Evolutionary conservation across 139 green algal genomes (phyloP).

Genomic region (Chlamydomonas sphaeroides): DNA sequence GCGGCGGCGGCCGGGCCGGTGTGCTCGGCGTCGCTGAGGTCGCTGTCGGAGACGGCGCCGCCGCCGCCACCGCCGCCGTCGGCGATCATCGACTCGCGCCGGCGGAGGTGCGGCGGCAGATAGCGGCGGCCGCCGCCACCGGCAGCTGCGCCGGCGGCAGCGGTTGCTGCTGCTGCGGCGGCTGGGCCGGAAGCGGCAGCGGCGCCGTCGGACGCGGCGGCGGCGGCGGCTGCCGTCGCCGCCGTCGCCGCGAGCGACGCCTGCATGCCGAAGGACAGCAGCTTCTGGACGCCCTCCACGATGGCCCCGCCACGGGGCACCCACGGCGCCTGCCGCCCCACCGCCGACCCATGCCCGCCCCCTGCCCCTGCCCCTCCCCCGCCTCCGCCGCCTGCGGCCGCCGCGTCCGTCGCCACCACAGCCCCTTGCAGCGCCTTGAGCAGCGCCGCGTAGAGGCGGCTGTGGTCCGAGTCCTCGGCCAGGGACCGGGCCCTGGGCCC

Average conservation of each 20-base stretch:
- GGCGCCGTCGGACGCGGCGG: not conserved
- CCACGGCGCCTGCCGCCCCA: conserved; percentile 17
- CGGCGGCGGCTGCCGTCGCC: not conserved
- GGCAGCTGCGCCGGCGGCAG: not conserved
- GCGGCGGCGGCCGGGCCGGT: not conserved
- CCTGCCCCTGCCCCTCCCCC: conserved; percentile 2
- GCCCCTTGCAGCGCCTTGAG: conserved; percentile 30
- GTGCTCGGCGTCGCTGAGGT: conserved; percentile 21
- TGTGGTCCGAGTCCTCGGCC: conserved; percentile 43
- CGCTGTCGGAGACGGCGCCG: conserved; percentile 6
- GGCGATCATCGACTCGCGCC: not conserved
- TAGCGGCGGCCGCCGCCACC: conserved; percentile 9
- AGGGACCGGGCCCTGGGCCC: not conserved
- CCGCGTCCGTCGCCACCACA: not conserved
- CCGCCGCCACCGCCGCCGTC: not conserved
- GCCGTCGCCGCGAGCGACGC: conserved; percentile 9
- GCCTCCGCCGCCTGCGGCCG: not conserved
- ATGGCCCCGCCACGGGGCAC: conserved; percentile 26
- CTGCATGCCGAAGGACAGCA: conserved; percentile 48
- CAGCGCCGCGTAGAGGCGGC: conserved; percentile 42
- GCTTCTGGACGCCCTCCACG: conserved; percentile 46
- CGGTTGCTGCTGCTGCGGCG: not conserved
- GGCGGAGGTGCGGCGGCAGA: conserved; percentile 30
- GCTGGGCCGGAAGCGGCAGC: not conserved
- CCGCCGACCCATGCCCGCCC: too few relatives aligned